phyloP scores from a whole-genome alignment of 106 monocot genomes.

The Gastrodia elata region DNA sequence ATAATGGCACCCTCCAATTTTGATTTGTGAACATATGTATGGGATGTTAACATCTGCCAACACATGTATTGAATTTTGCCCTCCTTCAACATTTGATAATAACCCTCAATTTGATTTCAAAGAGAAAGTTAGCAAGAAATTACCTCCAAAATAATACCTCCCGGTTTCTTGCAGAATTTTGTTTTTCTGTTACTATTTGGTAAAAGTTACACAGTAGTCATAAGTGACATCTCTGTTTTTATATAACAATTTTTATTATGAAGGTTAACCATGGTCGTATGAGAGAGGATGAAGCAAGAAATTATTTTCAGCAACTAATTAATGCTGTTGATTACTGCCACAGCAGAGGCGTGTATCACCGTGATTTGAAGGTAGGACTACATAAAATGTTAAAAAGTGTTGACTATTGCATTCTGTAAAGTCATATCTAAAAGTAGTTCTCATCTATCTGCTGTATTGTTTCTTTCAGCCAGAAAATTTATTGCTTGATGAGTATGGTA shows the following conservation, averaged over 20 bases:
- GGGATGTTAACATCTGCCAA: too few species aligned
- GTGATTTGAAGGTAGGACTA: conserved; percentile 41
- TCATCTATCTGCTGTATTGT: not conserved
- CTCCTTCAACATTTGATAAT: too few species aligned
- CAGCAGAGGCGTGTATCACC: conserved; percentile 50
- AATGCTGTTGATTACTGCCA: conserved; percentile 59
- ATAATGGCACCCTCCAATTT: too few species aligned
- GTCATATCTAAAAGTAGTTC: not conserved
- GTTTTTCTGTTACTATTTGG: too few species aligned
- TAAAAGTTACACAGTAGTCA: too few species aligned
- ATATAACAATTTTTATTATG: not conserved
- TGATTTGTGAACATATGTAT: too few species aligned
- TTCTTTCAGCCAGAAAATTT: conserved; percentile 70
- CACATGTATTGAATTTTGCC: too few species aligned
- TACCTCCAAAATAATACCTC: too few species aligned
- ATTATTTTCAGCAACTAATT: conserved; percentile 48
- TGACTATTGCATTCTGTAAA: not conserved
- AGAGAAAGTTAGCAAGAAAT: too few species aligned
- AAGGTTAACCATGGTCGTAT: conserved; percentile 41
- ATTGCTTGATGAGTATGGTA: conserved; percentile 62
- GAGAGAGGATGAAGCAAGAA: conserved; percentile 53
- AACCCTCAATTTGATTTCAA: too few species aligned
- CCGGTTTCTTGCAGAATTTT: too few species aligned
- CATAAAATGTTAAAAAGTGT: not conserved
- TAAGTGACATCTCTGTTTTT: not conserved